phyloP scores from a whole-genome alignment of 2,329 filamentous ascomycete species.

The Ophiosphaerella herpotricha region DNA sequence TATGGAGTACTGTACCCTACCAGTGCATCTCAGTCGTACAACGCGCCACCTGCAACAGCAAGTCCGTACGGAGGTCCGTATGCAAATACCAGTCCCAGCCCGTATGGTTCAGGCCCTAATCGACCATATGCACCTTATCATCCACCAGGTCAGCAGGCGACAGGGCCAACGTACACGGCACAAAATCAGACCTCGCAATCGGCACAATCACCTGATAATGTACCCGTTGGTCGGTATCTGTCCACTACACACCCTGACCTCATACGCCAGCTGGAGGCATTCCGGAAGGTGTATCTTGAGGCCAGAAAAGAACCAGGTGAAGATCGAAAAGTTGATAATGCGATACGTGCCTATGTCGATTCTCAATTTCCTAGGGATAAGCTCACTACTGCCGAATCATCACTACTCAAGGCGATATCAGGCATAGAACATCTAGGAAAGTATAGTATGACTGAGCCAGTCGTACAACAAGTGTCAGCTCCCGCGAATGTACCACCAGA shows the following conservation, averaged over 20 bases:
- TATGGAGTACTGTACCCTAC: slow-evolving; percentile 44
- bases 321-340: slow-evolving; percentile 39
- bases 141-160: slow-evolving; percentile 23
- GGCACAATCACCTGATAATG: slow-evolving; percentile 5
- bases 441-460: slow-evolving; percentile 16
- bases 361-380: slow-evolving; percentile 26
- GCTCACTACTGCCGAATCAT: slow-evolving; percentile 30
- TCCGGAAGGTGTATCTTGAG: slow-evolving; percentile 37
- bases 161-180: slow-evolving; percentile 13
- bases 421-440: slow-evolving; percentile 24
- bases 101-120: slow-evolving; percentile 30
- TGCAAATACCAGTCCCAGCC: slow-evolving; percentile 32
- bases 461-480: slow-evolving; percentile 14
- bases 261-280: slow-evolving; percentile 41
- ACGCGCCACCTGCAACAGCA: slow-evolving; percentile 18
- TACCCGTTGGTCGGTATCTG: slow-evolving; percentile 37
- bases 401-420: slow-evolving; percentile 30
- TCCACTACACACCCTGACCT: slow-evolving; percentile 31
- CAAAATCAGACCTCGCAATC: slow-evolving; percentile 12
- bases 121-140: slow-evolving; percentile 37
- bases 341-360: slow-evolving; percentile 37
- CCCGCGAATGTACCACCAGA: slow-evolving; percentile 12
- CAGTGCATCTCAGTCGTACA: slow-evolving; percentile 32
- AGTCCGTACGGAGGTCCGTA: slow-evolving; percentile 38
- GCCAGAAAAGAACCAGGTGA: slow-evolving; percentile 28